Percentiles rank a stretch among this genome's conserved stretches.
phyloP scores from a whole-genome alignment of 495 filamentous ascomycete genomes.

The Penicillium samsonianum region DNA sequence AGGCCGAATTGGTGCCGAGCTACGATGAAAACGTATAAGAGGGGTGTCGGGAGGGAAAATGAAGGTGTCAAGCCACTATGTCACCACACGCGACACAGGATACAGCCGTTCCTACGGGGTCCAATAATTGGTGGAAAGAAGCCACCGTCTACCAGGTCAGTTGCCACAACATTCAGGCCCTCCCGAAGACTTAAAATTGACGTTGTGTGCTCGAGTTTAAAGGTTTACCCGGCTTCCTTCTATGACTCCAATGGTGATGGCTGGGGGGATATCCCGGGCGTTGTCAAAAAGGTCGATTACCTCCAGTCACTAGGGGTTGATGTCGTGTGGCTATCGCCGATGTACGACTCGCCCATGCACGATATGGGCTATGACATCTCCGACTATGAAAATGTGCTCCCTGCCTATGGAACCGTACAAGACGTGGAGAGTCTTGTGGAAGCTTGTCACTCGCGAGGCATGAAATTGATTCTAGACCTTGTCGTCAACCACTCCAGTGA shows the following conservation, averaged over 20 bases:
- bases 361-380: constrained; percentile 57
- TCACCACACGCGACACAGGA: constrained; percentile 17
- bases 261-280: constrained; percentile 59
- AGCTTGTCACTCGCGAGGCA: constrained; percentile 48
- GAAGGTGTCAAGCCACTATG: constrained; percentile 11
- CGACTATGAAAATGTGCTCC: constrained; percentile 57
- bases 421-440: constrained; percentile 54
- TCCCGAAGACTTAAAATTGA: not conserved
- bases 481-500: constrained; percentile 61
- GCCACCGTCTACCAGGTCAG: constrained; percentile 50
- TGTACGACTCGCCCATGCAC: constrained; percentile 50
- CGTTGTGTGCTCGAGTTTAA: not conserved
- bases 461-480: constrained; percentile 58
- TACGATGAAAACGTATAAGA: constrained; percentile 2
- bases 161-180: not conserved
- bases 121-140: constrained; percentile 44
- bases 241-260: constrained; percentile 61
- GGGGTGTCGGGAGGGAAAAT: not conserved
- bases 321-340: constrained; percentile 58
- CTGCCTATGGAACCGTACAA: constrained; percentile 52
- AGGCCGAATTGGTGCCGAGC: constrained; percentile 1
- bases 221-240: constrained; percentile 31
- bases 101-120: constrained; percentile 18
- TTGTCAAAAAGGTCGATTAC: constrained; percentile 56
- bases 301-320: constrained; percentile 55